Percentiles rank a stretch among this genome's conserved stretches.
phyloP scores from a whole-genome alignment of 2,329 filamentous ascomycete genomes.

The Pseudocercospora fuligena region DNA sequence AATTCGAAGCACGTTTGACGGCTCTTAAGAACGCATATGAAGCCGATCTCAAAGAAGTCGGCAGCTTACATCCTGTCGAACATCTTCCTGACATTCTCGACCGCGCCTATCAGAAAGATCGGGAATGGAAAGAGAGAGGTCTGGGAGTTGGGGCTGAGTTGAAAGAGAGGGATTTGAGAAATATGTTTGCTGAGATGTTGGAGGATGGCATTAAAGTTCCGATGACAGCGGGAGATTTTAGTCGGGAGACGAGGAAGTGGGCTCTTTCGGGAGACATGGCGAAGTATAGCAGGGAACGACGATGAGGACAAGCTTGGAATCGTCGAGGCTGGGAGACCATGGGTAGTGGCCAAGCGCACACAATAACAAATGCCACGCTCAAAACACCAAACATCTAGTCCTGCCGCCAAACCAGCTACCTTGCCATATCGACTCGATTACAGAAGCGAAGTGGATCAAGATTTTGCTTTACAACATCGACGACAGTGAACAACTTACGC shows the following conservation, averaged over 20 bases:
- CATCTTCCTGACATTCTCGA: conserved; percentile 30
- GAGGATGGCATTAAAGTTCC: conserved; percentile 33
- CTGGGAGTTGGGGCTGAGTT: conserved; percentile 17
- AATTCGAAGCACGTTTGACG: neutral
- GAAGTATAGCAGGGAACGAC: neutral
- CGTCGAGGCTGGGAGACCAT: too few relatives aligned
- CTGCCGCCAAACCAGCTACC: too few relatives aligned
- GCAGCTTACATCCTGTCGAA: conserved; percentile 15
- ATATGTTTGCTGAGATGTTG: conserved; percentile 29
- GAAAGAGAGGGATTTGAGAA: neutral
- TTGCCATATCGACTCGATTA: too few relatives aligned
- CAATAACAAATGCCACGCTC: too few relatives aligned
- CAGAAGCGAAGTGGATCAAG: too few relatives aligned
- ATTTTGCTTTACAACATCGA: too few relatives aligned
- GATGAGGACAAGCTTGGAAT: too few relatives aligned
- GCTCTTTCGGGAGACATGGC: neutral
- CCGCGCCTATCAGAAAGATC: conserved; percentile 30
- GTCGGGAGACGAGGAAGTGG: neutral
- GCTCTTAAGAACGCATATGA: conserved; percentile 5
- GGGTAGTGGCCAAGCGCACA: too few relatives aligned
- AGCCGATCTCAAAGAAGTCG: conserved; percentile 18
- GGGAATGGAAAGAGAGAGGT: conserved; percentile 28
- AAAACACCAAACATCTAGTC: too few relatives aligned
- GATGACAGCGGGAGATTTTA: conserved; percentile 28
- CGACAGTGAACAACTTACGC: too few relatives aligned